Base-by-base conservation (phyloP, 2,329 filamentous ascomycete species). In the Diaporthe humulicola region DNA sequence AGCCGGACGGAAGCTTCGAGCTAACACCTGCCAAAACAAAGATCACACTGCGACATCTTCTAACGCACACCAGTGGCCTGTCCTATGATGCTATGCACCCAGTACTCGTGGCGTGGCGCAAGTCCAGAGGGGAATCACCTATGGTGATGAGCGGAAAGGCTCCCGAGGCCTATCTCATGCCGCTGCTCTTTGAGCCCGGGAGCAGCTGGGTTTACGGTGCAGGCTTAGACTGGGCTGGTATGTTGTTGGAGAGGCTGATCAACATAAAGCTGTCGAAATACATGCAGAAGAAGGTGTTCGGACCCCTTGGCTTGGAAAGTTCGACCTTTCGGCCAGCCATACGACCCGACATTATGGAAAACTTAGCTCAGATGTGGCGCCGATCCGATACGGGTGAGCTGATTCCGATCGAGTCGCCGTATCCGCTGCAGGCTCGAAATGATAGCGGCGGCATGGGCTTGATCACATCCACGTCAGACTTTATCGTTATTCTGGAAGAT, bases 131-230 rank as follows among this genome's bases (percentile, higher is more conserved):
- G n/a, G 60, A 64, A 6, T 8, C 17, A 2, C 36, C 60, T 4
- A 22, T 22, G n/a, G 60, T 64, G 7, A 64, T 64, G 60, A 64
- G 60, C 42, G 60, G 60, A 8, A 64, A 48, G 17, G 0, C n/a
- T 5, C 36, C n/a, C 36, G 60, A 64, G 42, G 60, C 60, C n/a
- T 85, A 82, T 74, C 77, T 76, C 25, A 79, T 82, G 17, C 85
- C 86, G 3, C 81, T 88, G 14, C 67, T 81, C 25, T 87, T 83
- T 76, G 84, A 88, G 72, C 87, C 87, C 0, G 87, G 87, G 0
- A 79, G 81, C 1, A 79, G 79, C 15, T 88, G 84, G 85, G 77
- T 78, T 42, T 88, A 88, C 75, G 82, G 84, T 7, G 75, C 81
- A 1, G 79, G 82, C 4, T 80, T 87, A 10, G 87, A 88, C 78